These are phyloP conservation scores for Zymoseptoria crescenta DNA, from an alignment of 2,329 filamentous ascomycete genomes.

Conservation along the genomic window DNA sequence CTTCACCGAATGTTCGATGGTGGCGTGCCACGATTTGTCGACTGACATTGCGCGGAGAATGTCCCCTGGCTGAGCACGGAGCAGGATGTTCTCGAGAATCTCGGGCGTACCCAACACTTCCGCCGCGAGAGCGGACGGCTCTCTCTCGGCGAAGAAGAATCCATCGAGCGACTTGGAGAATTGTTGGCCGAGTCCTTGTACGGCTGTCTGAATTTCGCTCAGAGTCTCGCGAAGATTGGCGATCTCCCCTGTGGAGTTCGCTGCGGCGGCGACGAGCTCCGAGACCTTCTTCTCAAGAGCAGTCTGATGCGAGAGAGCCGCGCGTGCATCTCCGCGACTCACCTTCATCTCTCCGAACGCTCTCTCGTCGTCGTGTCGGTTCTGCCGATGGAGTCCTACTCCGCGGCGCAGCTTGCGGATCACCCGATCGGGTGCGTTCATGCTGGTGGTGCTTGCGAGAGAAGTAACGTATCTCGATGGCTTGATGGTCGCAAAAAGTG, in stretches of 20 bases:
- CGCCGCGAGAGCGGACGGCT: not conserved
- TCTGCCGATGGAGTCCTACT: not conserved
- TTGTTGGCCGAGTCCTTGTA: not conserved
- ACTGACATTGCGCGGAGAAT: not conserved
- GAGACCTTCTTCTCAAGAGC: not conserved
- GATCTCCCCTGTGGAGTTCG: not conserved
- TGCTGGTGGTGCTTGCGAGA: not conserved
- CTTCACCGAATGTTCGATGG: not conserved
- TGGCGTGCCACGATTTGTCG: not conserved
- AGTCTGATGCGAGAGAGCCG: not conserved
- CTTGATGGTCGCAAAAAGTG: not conserved
- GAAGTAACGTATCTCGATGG: not conserved
- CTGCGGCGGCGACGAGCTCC: not conserved
- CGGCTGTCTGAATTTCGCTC: not conserved
- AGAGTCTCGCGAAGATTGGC: not conserved
- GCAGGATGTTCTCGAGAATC: slow-evolving; percentile 9
- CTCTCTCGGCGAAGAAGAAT: not conserved
- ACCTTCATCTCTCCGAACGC: not conserved
- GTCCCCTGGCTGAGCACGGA: not conserved
- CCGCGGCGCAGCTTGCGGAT: not conserved
- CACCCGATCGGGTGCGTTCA: not conserved
- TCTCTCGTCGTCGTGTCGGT: not conserved
- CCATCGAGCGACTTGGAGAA: not conserved
- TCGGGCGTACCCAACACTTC: slow-evolving; percentile 4
- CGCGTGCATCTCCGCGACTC: not conserved